Evolutionary conservation across 2,329 filamentous ascomycete genomes (phyloP).

Genomic region (Phaeosphaeriaceae sp.): DNA sequence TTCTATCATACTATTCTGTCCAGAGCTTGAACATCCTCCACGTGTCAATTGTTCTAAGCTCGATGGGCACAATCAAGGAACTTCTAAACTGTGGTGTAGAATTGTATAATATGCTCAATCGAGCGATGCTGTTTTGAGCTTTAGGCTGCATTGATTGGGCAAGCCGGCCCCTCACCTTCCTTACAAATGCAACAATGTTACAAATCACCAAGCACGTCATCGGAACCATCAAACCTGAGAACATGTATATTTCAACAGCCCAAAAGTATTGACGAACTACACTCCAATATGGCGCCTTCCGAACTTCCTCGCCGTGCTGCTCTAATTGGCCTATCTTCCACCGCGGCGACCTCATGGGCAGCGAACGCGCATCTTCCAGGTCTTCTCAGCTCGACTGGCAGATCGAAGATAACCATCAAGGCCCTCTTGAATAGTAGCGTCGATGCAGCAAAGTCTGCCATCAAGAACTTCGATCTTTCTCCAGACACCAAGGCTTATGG

Average conservation of each 20-base stretch:
- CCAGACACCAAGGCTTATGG: conserved; percentile 54
- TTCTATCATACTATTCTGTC: no score
- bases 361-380: conserved; percentile 65
- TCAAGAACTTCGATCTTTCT: conserved; percentile 49
- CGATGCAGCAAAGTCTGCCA: conserved; percentile 50
- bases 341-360: conserved; percentile 63
- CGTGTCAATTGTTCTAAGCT: not conserved
- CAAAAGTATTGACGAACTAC: not conserved
- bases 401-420: conserved; percentile 51
- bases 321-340: conserved; percentile 64
- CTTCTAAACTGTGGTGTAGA: not conserved
- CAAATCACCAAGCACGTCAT: not conserved
- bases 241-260: not conserved
- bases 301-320: conserved; percentile 59
- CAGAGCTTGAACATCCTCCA: not conserved
- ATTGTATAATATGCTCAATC: not conserved
- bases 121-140: not conserved
- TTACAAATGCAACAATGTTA: conserved; percentile 1
- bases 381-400: conserved; percentile 51
- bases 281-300: conserved; percentile 1
- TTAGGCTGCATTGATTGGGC: not conserved
- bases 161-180: not conserved
- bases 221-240: not conserved
- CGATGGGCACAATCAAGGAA: not conserved
- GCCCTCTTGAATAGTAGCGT: conserved; percentile 57